Evolutionary conservation across 306 rosid genomes (phyloP), one percentile per base, ranked within the genome.

Genomic region (Cucumis melo): DNA sequence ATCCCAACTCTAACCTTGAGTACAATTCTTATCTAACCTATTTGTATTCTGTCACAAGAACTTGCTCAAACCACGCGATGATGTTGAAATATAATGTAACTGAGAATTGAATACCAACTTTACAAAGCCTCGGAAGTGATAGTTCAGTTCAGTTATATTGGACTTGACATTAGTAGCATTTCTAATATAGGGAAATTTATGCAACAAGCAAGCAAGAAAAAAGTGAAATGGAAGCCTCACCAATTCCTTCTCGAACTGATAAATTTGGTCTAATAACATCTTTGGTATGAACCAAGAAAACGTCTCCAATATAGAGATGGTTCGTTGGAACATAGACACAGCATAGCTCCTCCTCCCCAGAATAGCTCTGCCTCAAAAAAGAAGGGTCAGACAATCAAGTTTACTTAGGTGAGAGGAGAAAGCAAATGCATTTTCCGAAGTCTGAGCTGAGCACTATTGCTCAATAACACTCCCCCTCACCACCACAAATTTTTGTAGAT

Each of bases 231-330:
- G 44, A 76, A 58, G 14, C 72, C 97, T 90, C 60, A 90, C 97
- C 97, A 75, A 92, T 92, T 82, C 97, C 97, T 88, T 92, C 97
- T 70, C 97, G 92, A 74, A 92, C 93, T 2, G 97, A 92, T 82
- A 92, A 79, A 81, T 90, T 92, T 44, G 97, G 97, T 60, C 97
- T 84, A 74, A 92, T 87, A 62, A 92, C 90, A 83, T 92, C 97
- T 44, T 87, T 87, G 78, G 91, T 77, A 81, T 82, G 86, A 77
- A 92, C 89, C 57, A 92, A 86, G 83, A 92, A 89, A 70, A 92
- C 85, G 82, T 92, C 97, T 29, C 97, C 97, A 11, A 92, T 90
- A 80, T 92, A 92, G 54, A 92, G 91, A 88, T 92, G 97, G 75
- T 92, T 92, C 1, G 97, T 92, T 34, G 97, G 97, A 76, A 92